Base-by-base conservation (phyloP, 2,329 filamentous ascomycete species). In the Neopestalotiopsis rosae region DNA sequence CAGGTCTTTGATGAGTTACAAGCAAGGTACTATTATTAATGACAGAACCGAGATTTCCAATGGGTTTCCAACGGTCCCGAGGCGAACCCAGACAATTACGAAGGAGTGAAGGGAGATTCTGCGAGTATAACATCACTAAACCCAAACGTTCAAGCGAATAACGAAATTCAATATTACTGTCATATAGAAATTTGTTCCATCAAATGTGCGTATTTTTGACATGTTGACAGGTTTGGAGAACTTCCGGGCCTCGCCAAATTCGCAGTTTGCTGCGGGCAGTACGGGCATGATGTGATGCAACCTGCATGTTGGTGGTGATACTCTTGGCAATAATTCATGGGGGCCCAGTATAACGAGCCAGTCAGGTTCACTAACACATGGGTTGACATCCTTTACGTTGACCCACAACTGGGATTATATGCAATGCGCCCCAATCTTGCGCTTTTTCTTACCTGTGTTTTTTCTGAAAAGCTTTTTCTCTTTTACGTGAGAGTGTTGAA, bases 291-390 rank as follows among this genome's bases (percentile, higher is more conserved):
- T 52, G 45, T 20, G 17, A 52, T 52, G 45, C 45, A 52, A 52
- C 45, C 45, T n/a, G n/a, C 45, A 52, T 52, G 45, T 17, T 52
- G 2, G 17, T 52, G 45, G 17, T n/a, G 45, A 52, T 52, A 52
- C 45, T 52, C 45, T 52, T 52, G 45, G 45, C 45, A 52, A 52
- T 52, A 52, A 52, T 52, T 52, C 45, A 52, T 52, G 45, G 45
- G 45, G 45, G 17, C 45, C 45, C 45, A 52, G 45, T 52, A 52
- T 52, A 52, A 52, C 45, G 45, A 52, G 17, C 45, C 45, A 52
- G 17, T 52, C 45, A 52, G 45, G 5, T 52, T 52, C n/a, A 52
- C 20, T n/a, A 20, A 52, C 45, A 52, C 45, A 52, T 52, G 45
- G 45, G 45, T 17, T 52, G 45, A 52, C 45, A 52, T 52, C 45